phyloP scores from a whole-genome alignment of 129 eudicot species.

The Flaveria sonorensis region DNA sequence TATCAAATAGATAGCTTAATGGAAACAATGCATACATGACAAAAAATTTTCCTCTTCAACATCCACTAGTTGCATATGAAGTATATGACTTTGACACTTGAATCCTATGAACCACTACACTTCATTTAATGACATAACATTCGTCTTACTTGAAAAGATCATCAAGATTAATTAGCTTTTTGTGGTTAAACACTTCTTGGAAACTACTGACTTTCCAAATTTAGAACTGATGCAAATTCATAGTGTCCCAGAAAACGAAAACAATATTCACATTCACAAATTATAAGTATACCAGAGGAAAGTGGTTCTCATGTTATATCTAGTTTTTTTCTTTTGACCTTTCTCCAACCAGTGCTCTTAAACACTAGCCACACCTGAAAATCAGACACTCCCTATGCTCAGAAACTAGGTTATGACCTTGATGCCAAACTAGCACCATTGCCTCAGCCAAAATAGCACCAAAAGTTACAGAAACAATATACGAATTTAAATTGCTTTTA shows the following conservation, averaged over 20 bases:
- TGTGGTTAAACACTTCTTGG: background rate
- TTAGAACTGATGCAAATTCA: conserved; percentile 16
- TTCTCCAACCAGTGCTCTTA: background rate
- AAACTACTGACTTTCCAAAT: conserved; percentile 15
- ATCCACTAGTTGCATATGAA: conserved; percentile 20
- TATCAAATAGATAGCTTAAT: background rate
- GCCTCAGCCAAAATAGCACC: conserved; percentile 14
- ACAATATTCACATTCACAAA: background rate
- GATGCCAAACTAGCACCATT: conserved; percentile 13
- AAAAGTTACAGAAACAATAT: background rate
- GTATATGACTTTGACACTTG: background rate
- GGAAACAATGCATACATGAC: conserved; percentile 8
- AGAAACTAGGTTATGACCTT: conserved; percentile 6
- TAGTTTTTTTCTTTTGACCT: background rate
- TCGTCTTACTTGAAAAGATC: conserved; percentile 7
- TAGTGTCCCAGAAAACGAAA: background rate
- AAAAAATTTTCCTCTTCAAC: background rate
- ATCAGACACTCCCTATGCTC: conserved; percentile 7
- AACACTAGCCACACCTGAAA: conserved; percentile 14
- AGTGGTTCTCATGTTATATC: conserved; percentile 9
- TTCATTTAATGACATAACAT: conserved; percentile 1
- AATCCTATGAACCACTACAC: conserved; percentile 12
- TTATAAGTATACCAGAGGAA: conserved; percentile 16
- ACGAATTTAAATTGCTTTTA: background rate
- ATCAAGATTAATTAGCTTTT: background rate